Percentiles rank a stretch among this genome's conserved stretches.
Conservation (phyloP, 1,139 yeast genomes). For the Torulaspora pretoriensis region DNA sequence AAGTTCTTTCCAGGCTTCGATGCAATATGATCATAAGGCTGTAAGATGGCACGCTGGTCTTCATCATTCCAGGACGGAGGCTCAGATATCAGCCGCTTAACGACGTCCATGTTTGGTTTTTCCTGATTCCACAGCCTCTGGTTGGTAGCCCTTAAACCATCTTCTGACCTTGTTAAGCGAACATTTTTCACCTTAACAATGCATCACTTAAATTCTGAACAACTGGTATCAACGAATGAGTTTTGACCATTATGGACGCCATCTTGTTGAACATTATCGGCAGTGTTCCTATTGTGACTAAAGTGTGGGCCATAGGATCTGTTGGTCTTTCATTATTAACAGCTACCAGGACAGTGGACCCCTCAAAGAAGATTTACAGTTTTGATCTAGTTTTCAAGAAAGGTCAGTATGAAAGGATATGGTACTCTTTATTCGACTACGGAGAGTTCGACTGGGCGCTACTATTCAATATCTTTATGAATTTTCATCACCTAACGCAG, state of each 20-base stretch:
- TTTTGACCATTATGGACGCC: slow-evolving; percentile 27
- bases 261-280: slow-evolving; percentile 27
- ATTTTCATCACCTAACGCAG: slow-evolving; percentile 25
- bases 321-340: slow-evolving; percentile 27
- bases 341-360: slow-evolving; percentile 24
- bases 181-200: slow-evolving; percentile 1
- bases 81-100: slow-evolving; percentile 18
- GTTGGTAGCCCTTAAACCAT: not conserved
- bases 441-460: slow-evolving; percentile 28
- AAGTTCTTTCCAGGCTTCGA: slow-evolving; percentile 55
- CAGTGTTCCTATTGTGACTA: slow-evolving; percentile 32
- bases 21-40: slow-evolving; percentile 50
- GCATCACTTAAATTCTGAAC: not conserved
- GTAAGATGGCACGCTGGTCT: slow-evolving; percentile 21
- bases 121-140: not conserved
- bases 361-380: slow-evolving; percentile 25
- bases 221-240: not conserved
- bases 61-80: slow-evolving; percentile 24
- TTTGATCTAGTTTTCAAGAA: slow-evolving; percentile 33
- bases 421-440: slow-evolving; percentile 31
- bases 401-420: slow-evolving; percentile 31
- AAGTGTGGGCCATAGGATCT: slow-evolving; percentile 31
- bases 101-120: slow-evolving; percentile 7
- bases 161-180: not conserved
- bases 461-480: slow-evolving; percentile 24